These are phyloP conservation scores for Sequoiadendron giganteum DNA, from an alignment of 75 land plant genomes.

Conservation along the genomic window DNA sequence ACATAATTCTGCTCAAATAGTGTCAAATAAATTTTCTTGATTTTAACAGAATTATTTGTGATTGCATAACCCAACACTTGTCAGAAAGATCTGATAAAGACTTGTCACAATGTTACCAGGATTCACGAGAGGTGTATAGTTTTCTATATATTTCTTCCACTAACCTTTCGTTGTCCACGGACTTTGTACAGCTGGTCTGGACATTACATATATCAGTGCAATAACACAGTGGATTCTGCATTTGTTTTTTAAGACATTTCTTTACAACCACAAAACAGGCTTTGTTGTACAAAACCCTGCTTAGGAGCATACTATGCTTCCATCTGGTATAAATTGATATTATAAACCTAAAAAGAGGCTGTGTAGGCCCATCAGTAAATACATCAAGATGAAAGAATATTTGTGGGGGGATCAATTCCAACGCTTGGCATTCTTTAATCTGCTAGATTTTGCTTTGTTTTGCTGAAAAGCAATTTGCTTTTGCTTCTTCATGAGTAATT, in stretches of 20 bases:
- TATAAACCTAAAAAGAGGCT: background rate
- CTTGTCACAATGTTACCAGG: background rate
- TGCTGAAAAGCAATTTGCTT: slow-evolving; percentile 68
- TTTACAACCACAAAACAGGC: background rate
- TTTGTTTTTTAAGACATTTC: background rate
- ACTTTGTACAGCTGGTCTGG: background rate
- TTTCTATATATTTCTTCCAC: background rate
- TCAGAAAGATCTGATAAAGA: background rate
- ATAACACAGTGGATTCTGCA: background rate
- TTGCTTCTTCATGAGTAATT: slow-evolving; percentile 75
- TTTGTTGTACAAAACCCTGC: background rate
- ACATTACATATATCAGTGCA: background rate
- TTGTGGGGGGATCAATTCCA: slow-evolving; percentile 50
- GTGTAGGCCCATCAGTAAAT: background rate
- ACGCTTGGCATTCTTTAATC: slow-evolving; percentile 76
- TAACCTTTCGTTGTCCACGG: background rate
- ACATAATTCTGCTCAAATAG: background rate
- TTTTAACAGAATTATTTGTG: background rate
- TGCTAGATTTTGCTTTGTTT: slow-evolving; percentile 72
- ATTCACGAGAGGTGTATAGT: background rate
- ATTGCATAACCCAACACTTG: background rate
- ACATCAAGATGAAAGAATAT: background rate
- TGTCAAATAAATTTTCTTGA: background rate
- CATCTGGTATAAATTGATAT: background rate
- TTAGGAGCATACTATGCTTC: background rate